Evolutionary conservation across 768 basidiomycete species (phyloP).

Genomic region (Boletus sensibilis): DNA sequence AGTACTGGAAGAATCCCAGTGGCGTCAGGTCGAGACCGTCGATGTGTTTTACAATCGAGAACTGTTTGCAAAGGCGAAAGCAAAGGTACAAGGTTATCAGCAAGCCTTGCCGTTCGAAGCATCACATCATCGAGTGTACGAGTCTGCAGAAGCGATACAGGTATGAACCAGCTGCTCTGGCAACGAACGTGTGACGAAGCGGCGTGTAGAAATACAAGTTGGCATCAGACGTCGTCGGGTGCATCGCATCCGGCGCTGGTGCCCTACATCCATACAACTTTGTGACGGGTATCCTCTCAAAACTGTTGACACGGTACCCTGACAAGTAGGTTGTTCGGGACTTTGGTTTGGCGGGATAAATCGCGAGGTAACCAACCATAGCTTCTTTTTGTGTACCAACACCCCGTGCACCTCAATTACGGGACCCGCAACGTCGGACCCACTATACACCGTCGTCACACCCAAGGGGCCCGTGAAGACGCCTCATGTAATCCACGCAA

Average conservation of each 20-base stretch:
- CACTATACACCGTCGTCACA: slow-evolving; percentile 56
- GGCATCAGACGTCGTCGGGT: slow-evolving; percentile 44
- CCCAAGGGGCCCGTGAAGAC: slow-evolving; percentile 56
- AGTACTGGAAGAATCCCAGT: slow-evolving; percentile 52
- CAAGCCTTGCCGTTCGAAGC: slow-evolving; percentile 52
- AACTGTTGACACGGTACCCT: slow-evolving; percentile 47
- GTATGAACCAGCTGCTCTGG: slow-evolving; percentile 13
- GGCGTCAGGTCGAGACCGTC: slow-evolving; percentile 54
- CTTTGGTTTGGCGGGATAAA: neutral
- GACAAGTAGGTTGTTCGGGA: slow-evolving; percentile 39
- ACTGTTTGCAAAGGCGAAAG: slow-evolving; percentile 43
- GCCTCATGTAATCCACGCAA: slow-evolving; percentile 74
- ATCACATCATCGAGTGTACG: slow-evolving; percentile 30
- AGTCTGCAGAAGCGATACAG: slow-evolving; percentile 34
- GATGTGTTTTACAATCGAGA: slow-evolving; percentile 52
- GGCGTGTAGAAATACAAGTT: slow-evolving; percentile 46
- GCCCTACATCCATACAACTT: slow-evolving; percentile 70
- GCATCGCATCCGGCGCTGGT: slow-evolving; percentile 54
- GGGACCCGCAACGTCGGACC: slow-evolving; percentile 23
- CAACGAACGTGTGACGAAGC: neutral
- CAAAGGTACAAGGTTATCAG: slow-evolving; percentile 43
- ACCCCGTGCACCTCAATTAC: slow-evolving; percentile 60
- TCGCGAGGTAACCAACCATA: slow-evolving; percentile 20
- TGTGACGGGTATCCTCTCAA: slow-evolving; percentile 59
- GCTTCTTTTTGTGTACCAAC: slow-evolving; percentile 57